Evolutionary conservation across 2,329 filamentous ascomycete genomes (phyloP).

Genomic region (Alternaria gaisen): DNA sequence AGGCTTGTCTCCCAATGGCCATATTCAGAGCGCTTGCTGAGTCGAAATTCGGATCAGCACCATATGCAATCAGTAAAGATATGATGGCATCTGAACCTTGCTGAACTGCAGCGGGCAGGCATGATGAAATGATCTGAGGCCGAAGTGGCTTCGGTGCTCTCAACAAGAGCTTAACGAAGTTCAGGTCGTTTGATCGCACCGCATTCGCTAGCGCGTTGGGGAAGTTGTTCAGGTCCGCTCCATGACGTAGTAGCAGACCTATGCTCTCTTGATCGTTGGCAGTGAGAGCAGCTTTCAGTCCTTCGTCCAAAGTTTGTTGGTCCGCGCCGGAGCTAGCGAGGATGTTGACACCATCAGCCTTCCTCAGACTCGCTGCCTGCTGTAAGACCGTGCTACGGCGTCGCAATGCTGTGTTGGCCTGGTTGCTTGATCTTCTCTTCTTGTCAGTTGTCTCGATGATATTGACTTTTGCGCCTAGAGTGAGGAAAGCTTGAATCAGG

Average conservation of each 20-base stretch:
- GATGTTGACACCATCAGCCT: conserved; percentile 42
- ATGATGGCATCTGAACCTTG: conserved; percentile 39
- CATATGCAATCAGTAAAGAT: conserved; percentile 44
- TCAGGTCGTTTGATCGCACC: conserved; percentile 42
- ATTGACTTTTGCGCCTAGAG: conserved; percentile 48
- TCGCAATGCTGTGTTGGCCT: conserved; percentile 31
- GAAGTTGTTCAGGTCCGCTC: conserved; percentile 44
- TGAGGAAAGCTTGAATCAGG: conserved; percentile 46
- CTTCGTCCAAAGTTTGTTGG: conserved; percentile 47
- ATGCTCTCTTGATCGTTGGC: conserved; percentile 45
- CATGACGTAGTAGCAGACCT: conserved; percentile 46
- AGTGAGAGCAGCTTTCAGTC: conserved; percentile 43
- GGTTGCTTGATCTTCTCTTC: conserved; percentile 26
- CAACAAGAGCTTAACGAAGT: conserved; percentile 41
- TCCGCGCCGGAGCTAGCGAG: conserved; percentile 48
- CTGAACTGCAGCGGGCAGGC: conserved; percentile 44
- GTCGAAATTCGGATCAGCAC: conserved; percentile 49
- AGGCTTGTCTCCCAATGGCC: conserved; percentile 43
- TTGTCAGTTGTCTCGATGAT: conserved; percentile 30
- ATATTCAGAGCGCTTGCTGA: conserved; percentile 43
- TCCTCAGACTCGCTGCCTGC: conserved; percentile 43
- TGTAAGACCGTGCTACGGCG: conserved; percentile 49
- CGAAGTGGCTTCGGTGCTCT: conserved; percentile 45
- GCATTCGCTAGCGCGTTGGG: conserved; percentile 44
- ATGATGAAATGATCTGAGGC: conserved; percentile 44